Conservation (phyloP, 768 basidiomycete species). For the Suillus hirtellus region DNA sequence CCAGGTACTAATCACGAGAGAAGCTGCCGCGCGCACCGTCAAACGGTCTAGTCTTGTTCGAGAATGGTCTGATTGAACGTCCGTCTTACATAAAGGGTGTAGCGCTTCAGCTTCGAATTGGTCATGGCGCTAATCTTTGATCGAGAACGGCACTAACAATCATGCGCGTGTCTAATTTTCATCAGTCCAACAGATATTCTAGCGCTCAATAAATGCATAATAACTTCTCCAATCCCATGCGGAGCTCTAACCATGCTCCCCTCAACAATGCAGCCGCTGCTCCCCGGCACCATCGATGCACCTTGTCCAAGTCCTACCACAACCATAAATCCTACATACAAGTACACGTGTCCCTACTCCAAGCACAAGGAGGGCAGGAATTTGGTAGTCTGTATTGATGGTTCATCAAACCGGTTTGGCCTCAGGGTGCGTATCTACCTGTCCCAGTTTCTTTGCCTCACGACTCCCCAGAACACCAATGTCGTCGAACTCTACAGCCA, state of each 20-base stretch:
- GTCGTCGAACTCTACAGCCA: conserved; percentile 32
- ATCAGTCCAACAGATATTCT: not conserved
- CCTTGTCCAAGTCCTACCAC: not conserved
- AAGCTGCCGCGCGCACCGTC: no score
- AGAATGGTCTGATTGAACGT: no score
- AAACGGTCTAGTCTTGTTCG: no score
- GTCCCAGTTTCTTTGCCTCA: not conserved
- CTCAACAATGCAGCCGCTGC: not conserved
- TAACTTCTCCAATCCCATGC: not conserved
- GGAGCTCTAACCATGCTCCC: not conserved
- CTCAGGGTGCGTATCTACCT: not conserved
- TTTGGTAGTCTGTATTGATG: conserved; percentile 24
- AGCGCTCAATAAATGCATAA: not conserved
- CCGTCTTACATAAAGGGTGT: no score
- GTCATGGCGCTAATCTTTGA: not conserved
- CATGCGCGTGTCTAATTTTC: not conserved
- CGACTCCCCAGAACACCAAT: conserved; percentile 28
- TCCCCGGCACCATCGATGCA: not conserved
- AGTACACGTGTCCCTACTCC: not conserved
- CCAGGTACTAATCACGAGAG: no score
- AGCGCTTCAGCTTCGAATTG: not conserved
- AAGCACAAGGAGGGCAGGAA: conserved; percentile 3
- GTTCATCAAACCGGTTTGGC: conserved; percentile 18
- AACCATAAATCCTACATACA: not conserved
- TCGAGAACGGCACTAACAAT: not conserved